Base-by-base conservation (phyloP, 2,329 filamentous ascomycete species). In the Calonectria fujianensis region DNA sequence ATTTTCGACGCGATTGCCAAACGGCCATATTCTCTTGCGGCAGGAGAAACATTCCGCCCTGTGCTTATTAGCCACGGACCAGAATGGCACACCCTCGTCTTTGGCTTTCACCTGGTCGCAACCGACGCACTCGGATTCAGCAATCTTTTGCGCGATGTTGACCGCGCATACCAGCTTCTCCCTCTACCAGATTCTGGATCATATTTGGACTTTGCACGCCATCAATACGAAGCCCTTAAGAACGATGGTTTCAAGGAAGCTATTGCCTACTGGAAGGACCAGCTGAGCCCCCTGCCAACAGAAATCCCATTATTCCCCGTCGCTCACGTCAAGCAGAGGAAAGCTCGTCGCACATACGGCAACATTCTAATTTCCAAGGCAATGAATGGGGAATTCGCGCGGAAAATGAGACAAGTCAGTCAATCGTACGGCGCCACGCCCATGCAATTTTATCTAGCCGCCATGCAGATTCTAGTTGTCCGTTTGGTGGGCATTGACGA, bases 41-140 rank as follows among this genome's bases (percentile, higher is more conserved):
- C 50, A 7, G 50, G 50, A 52, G 50, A 52, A 52, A 27, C 50
- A 8, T 52, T 52, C 18, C 50, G 50, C 27, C 27, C 50, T 16
- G 27, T 52, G 1, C 50, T 52, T 5, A 41, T 64, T 16, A 8
- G n/a, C 5, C 32, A 54, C 11, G 48, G 32, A 14, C 24, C 54
- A 10, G 32, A 29, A 10, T 0, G 68, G 1, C 85, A 88, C 73
- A 86, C 82, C 74, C 73, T 90, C 4, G 50, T 91, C 0, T 63
- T 91, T 8, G 82, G 82, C 1, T 85, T 83, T 57, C 89, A 90
- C 73, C 88, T 90, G 76, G 89, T 91, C 48, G 81, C 84, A 45
- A 85, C 91, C 83, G 90, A 91, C 74, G 88, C 50, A 27, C 50
- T 52, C 27, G 50, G 50, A 18, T 52, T 52, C 50, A 52, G 50